Evolutionary conservation across 139 green algal genomes (phyloP), one percentile per base, ranked within the genome.

Genomic region (Auxenochlorella pyrenoidosa): DNA sequence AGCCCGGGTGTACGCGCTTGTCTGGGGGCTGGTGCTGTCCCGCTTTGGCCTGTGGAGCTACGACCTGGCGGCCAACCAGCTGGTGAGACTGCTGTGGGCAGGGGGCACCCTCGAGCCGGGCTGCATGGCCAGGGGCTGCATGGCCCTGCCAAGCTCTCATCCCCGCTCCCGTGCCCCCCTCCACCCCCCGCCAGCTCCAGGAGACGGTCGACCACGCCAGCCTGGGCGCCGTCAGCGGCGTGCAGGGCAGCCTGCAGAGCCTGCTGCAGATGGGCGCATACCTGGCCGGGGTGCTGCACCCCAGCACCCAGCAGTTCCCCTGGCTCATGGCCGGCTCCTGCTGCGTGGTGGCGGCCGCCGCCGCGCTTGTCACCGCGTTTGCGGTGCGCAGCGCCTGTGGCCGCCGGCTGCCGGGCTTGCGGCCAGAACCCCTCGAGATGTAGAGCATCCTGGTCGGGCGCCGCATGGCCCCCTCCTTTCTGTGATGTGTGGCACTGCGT

Each of bases 41-140:
- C 92, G 96, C 32, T 93, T 93, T 36, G 94, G 96, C 3, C 90
- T 98, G 38, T 98, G 96, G 96, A 59, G 79, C 73, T 98, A 95
- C 84, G 96, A 98, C 89, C 84, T 98, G 36, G 91, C 91, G 1
- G 91, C 95, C 3, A 95, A 89, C 3, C 96, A 98, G 91, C 86
- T n/a, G n/a, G n/a, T n/a, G n/a, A n/a, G n/a, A n/a, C n/a, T n/a
- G n/a, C n/a, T n/a, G n/a, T n/a, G n/a, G n/a, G n/a, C n/a, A n/a
- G n/a, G n/a, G n/a, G n/a, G n/a, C n/a, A n/a, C n/a, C n/a, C n/a
- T n/a, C n/a, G n/a, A n/a, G n/a, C n/a, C n/a, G n/a, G n/a, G n/a
- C n/a, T n/a, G n/a, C n/a, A n/a, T n/a, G n/a, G n/a, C n/a, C n/a
- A n/a, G n/a, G n/a, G n/a, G n/a, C n/a, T n/a, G n/a, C n/a, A n/a